Conservation (phyloP, 2,329 filamentous ascomycete genomes). For the Lachnellula occidentalis region DNA sequence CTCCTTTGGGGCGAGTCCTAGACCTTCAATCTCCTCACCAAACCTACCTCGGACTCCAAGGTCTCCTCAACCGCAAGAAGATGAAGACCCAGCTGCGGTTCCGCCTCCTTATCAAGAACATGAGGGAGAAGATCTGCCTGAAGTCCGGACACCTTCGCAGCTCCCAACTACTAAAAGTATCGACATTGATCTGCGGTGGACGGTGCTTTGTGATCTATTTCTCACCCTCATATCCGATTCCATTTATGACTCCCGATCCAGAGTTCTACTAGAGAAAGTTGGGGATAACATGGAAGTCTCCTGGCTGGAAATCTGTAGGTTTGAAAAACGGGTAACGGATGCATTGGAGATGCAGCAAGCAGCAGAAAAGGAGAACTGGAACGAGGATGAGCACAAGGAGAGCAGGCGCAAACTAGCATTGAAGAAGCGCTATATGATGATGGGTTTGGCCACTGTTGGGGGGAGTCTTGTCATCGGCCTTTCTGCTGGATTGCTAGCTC, state of each 20-base stretch:
- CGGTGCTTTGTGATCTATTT: constrained; percentile 91
- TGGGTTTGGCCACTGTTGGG: constrained; percentile 94
- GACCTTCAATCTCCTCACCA: constrained; percentile 23
- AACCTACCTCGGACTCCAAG: constrained; percentile 9
- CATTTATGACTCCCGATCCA: constrained; percentile 83
- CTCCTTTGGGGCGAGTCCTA: constrained; percentile 27
- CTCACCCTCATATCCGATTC: constrained; percentile 95
- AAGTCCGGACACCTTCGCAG: constrained; percentile 77
- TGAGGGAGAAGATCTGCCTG: constrained; percentile 65
- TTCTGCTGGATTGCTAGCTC: constrained; percentile 85
- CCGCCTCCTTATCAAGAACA: constrained; percentile 59
- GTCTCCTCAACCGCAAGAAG: neutral
- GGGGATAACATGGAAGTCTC: constrained; percentile 74
- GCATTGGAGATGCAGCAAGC: constrained; percentile 96
- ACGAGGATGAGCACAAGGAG: constrained; percentile 92
- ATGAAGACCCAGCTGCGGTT: constrained; percentile 42
- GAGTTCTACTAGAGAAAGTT: constrained; percentile 76
- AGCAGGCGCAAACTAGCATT: constrained; percentile 72
- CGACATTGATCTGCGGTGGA: constrained; percentile 96
- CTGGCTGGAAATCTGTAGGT: constrained; percentile 91
- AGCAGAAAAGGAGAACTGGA: constrained; percentile 94
- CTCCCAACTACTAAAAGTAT: constrained; percentile 77
- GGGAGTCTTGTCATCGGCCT: constrained; percentile 92
- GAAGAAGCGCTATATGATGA: constrained; percentile 83
- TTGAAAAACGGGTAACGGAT: constrained; percentile 95